Conservation (phyloP, 1,284 basidiomycete species). For the Meira miltonrushii region DNA sequence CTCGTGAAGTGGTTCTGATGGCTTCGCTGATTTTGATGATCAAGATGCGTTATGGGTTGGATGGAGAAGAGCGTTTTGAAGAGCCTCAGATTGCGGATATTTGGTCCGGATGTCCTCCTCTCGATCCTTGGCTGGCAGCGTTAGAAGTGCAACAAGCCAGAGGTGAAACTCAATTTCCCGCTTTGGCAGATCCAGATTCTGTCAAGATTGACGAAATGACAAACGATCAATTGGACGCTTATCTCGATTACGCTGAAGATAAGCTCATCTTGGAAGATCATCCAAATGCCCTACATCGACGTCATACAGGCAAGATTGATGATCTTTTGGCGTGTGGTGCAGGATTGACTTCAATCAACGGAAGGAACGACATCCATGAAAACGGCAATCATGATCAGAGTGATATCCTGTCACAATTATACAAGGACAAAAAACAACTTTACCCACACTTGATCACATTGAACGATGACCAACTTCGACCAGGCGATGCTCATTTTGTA, state of each 20-base stretch:
- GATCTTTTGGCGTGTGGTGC: constrained; percentile 8
- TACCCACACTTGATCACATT: not conserved
- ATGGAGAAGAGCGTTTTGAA: constrained; percentile 20
- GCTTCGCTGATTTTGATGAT: constrained; percentile 54
- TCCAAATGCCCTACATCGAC: not conserved
- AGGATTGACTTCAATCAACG: not conserved
- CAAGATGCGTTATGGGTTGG: constrained; percentile 47
- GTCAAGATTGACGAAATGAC: constrained; percentile 6
- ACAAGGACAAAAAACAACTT: not conserved
- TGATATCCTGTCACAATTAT: not conserved
- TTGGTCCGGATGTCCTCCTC: not conserved
- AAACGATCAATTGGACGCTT: constrained; percentile 8
- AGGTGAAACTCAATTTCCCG: not conserved
- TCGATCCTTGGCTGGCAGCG: constrained; percentile 1
- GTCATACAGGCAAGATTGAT: constrained; percentile 1
- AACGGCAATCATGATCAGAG: not conserved
- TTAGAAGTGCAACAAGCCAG: not conserved
- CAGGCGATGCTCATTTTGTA: not conserved
- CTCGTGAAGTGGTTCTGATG: constrained; percentile 58
- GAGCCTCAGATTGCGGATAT: not conserved
- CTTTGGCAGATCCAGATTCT: not conserved
- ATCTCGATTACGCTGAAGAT: constrained; percentile 11
- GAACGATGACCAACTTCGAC: not conserved
- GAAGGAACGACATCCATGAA: not conserved
- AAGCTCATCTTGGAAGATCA: not conserved